phyloP scores from a whole-genome alignment of 2,329 filamentous ascomycete species.

The Ceratocystiopsis brevicomis region DNA sequence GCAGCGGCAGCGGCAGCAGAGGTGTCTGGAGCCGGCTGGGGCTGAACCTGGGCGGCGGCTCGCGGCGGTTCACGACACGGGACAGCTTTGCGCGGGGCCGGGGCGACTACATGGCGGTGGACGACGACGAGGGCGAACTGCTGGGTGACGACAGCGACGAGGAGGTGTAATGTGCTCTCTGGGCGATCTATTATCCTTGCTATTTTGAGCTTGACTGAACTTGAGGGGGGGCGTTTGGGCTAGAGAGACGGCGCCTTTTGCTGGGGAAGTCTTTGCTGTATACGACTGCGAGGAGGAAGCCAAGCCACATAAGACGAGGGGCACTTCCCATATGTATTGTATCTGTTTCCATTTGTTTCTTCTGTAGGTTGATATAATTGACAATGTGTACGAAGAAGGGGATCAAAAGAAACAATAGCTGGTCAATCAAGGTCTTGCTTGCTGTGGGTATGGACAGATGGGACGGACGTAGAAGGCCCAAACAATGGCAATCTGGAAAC shows the following conservation, averaged over 20 bases:
- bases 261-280: neutral
- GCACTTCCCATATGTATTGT: no score
- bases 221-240: neutral
- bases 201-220: neutral
- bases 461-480: neutral
- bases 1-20: slow-evolving; percentile 23
- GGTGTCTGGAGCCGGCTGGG: slow-evolving; percentile 28
- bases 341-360: no score
- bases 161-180: slow-evolving; percentile 35
- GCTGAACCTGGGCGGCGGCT: slow-evolving; percentile 26
- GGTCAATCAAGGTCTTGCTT: no score
- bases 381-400: no score
- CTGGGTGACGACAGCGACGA: slow-evolving; percentile 88
- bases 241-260: neutral
- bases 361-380: no score
- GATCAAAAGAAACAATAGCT: no score
- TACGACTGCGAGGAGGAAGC: neutral
- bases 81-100: slow-evolving; percentile 74
- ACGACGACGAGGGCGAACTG: slow-evolving; percentile 86
- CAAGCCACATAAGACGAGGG: no score
- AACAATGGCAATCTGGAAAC: neutral
- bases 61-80: slow-evolving; percentile 63
- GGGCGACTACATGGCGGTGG: slow-evolving; percentile 74
- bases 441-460: neutral
- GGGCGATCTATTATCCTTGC: neutral